Evolutionary conservation across 2,329 filamentous ascomycete species (phyloP).

Genomic region (Pestalotiopsis sp.): DNA sequence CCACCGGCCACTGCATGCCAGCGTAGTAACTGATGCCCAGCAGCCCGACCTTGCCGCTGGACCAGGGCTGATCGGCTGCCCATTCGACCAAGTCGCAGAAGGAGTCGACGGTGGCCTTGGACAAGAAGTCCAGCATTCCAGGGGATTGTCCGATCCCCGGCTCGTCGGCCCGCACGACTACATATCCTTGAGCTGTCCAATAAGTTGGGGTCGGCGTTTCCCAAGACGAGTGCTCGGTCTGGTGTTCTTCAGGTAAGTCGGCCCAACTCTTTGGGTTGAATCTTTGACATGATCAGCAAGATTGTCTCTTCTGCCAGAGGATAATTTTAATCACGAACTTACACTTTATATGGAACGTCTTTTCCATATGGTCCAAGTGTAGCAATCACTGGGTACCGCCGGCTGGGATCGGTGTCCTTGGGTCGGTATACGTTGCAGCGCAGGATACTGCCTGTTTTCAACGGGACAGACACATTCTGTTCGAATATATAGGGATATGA

Average conservation of each 20-base stretch:
- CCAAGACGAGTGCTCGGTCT: slow-evolving; percentile 57
- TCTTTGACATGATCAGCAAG: not conserved
- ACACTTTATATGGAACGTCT: slow-evolving; percentile 63
- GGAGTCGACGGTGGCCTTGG: slow-evolving; percentile 45
- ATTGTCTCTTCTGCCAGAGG: slow-evolving; percentile 44
- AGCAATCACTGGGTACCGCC: slow-evolving; percentile 59
- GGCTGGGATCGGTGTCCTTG: slow-evolving; percentile 27
- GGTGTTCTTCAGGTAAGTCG: slow-evolving; percentile 40
- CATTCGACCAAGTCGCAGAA: slow-evolving; percentile 54
- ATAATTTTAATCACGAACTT: slow-evolving; percentile 39
- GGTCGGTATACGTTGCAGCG: slow-evolving; percentile 41
- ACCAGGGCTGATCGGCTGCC: slow-evolving; percentile 48
- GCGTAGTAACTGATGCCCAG: slow-evolving; percentile 53
- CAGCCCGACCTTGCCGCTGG: slow-evolving; percentile 48
- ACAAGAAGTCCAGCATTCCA: slow-evolving; percentile 51
- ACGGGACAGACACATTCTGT: slow-evolving; percentile 33
- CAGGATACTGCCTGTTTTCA: slow-evolving; percentile 31
- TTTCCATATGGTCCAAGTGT: slow-evolving; percentile 78
- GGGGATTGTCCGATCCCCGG: slow-evolving; percentile 48
- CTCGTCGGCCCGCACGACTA: slow-evolving; percentile 55
- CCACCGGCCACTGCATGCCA: slow-evolving; percentile 50
- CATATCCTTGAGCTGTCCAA: slow-evolving; percentile 58
- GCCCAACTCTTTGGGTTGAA: not conserved
- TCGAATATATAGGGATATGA: slow-evolving; percentile 29
- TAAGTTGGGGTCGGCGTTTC: slow-evolving; percentile 59